Percentiles rank a stretch among this genome's conserved stretches.
Conservation (phyloP, 805 yeast genomes). For the Kuraishia floccosa region DNA sequence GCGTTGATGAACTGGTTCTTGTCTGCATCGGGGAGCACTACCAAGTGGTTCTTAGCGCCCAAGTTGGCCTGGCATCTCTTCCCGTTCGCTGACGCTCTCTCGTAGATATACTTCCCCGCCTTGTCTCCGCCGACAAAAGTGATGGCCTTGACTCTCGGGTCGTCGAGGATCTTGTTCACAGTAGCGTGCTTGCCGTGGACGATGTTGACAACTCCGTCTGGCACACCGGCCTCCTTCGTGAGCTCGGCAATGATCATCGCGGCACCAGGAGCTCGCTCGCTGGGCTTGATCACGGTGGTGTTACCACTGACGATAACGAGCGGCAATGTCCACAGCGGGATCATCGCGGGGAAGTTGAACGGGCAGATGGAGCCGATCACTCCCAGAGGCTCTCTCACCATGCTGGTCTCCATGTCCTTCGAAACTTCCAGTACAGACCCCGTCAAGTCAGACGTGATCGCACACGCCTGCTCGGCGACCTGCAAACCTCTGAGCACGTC, state of each 20-base stretch:
- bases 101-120: slow-evolving; percentile 67
- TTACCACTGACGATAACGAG: slow-evolving; percentile 60
- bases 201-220: slow-evolving; percentile 60
- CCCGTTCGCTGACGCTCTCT: slow-evolving; percentile 53
- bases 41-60: slow-evolving; percentile 73
- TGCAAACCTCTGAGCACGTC: slow-evolving; percentile 69
- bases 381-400: slow-evolving; percentile 68
- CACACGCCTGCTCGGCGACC: slow-evolving; percentile 69
- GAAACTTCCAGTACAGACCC: slow-evolving; percentile 60
- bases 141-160: slow-evolving; percentile 64
- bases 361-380: slow-evolving; percentile 73
- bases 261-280: slow-evolving; percentile 77
- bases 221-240: slow-evolving; percentile 63
- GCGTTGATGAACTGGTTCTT: slow-evolving; percentile 52
- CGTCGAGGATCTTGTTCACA: slow-evolving; percentile 59
- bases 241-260: slow-evolving; percentile 65
- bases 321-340: slow-evolving; percentile 60
- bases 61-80: slow-evolving; percentile 70
- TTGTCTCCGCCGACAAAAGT: slow-evolving; percentile 74
- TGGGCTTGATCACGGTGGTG: slow-evolving; percentile 57
- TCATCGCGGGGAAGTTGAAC: slow-evolving; percentile 81
- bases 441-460: slow-evolving; percentile 49
- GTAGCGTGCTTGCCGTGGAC: slow-evolving; percentile 69
- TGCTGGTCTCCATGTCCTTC: slow-evolving; percentile 64
- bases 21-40: slow-evolving; percentile 65